phyloP scores from a whole-genome alignment of 768 basidiomycete species.

The Mycena rebaudengoi region DNA sequence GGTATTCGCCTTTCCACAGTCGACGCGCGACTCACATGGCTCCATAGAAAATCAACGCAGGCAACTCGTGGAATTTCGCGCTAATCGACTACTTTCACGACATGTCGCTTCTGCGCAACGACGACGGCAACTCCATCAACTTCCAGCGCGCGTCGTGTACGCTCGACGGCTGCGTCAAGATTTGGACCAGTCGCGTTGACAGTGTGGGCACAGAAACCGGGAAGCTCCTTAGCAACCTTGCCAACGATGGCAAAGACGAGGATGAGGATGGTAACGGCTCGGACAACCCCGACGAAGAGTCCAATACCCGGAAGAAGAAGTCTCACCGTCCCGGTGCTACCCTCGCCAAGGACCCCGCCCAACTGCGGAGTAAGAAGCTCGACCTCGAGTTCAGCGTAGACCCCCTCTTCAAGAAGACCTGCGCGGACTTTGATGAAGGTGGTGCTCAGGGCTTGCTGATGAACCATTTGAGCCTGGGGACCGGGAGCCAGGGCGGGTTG shows the following conservation, averaged over 20 bases:
- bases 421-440: conserved; percentile 98
- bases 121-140: conserved; percentile 95
- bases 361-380: conserved; percentile 89
- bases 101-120: conserved; percentile 94
- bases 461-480: conserved; percentile 89
- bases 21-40: conserved; percentile 22
- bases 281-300: conserved; percentile 73
- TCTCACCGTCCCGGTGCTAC: conserved; percentile 80
- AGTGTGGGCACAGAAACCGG: conserved; percentile 97
- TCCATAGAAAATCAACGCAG: conserved; percentile 94
- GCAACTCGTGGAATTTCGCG: conserved; percentile 97
- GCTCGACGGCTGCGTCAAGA: conserved; percentile 98
- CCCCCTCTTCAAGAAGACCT: conserved; percentile 97
- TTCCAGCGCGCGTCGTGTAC: conserved; percentile 99
- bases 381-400: conserved; percentile 97
- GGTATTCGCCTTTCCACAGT: conserved; percentile 22
- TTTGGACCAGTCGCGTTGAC: conserved; percentile 98
- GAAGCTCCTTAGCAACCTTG: conserved; percentile 91
- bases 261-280: conserved; percentile 69
- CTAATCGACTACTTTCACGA: conserved; percentile 99
- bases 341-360: conserved; percentile 84
- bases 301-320: conserved; percentile 70
- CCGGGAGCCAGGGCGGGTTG: conserved; percentile 82
- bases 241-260: conserved; percentile 60
- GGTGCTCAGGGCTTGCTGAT: conserved; percentile 95